Conservation (phyloP, 805 yeast species). For the Myxozyma geophila region DNA sequence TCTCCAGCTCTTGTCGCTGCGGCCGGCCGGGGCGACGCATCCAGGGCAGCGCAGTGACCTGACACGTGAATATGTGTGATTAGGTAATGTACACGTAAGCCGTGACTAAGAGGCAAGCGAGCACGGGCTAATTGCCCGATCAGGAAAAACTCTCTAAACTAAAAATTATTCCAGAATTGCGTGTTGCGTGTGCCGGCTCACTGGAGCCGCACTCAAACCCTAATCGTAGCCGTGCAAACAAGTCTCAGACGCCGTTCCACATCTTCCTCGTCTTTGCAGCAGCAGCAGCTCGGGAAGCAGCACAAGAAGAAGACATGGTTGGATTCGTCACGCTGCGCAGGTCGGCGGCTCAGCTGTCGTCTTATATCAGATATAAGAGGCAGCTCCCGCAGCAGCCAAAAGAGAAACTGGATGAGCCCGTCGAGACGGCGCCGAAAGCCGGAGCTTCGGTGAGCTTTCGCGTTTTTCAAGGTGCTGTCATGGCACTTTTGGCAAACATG, state of each 20-base stretch:
- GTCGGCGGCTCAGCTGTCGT: not conserved
- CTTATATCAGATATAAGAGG: not conserved
- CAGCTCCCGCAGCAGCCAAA: not conserved
- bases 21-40: conserved; percentile 13
- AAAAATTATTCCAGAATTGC: no score
- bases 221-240: no score
- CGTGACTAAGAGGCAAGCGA: not conserved
- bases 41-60: not conserved
- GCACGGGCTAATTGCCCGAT: no score
- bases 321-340: conserved; percentile 1
- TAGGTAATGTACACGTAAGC: not conserved
- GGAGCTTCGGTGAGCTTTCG: conserved; percentile 11
- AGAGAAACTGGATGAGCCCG: conserved; percentile 3
- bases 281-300: no score
- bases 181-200: no score
- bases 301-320: not conserved
- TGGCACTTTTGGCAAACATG: conserved; percentile 11
- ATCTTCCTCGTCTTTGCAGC: no score
- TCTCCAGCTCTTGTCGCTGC: not conserved
- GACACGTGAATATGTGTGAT: conserved; percentile 1
- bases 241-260: no score
- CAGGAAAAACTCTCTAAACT: no score
- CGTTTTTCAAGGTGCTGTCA: conserved; percentile 11
- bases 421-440: not conserved
- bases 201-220: no score